Base-by-base conservation (phyloP, 2,329 filamentous ascomycete genomes). In the Diaporthe eres region DNA sequence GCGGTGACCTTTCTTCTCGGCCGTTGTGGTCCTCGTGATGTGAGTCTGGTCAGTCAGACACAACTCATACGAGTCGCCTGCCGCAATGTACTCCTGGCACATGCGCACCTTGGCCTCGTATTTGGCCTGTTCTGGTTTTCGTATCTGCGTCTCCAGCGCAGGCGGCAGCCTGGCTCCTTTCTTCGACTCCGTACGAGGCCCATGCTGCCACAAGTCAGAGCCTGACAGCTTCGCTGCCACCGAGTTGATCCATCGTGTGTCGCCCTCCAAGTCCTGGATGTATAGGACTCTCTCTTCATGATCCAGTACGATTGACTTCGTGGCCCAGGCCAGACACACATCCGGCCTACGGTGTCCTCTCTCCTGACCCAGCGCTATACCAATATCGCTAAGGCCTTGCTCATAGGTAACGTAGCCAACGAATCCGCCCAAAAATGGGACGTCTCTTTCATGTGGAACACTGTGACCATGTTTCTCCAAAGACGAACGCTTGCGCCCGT, bases 321-420 rank as follows among this genome's bases (percentile, higher is more conserved):
- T 92, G 4, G 95, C 89, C 89, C 95, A 97, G 1, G 91, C 88
- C 76, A 97, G 91, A 81, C 91, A 94, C 31, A 96, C 86, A 82
- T 97, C 95, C 0, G 94, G 92, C 15, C 90, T 86, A 51, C 83
- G 79, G 74, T 88, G 84, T 2, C 81, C 81, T 15, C 82, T 80
- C 4, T 81, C 78, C n/a, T 79, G 78, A 2, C 83, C 78, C 13
- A 84, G 72, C 1, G 78, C 28, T 31, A 93, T 85, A 68, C 86
- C 83, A 72, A 92, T 92, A 25, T 88, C 91, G 78, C 88, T 86
- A 1, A 97, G 85, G 0, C 95, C 94, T 81, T 95, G 91, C 82
- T 98, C 95, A 77, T 98, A 98, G 0, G 94, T 95, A 70, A 95
- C 89, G 80, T 93, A 97, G 0, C 95, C 95, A 85, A 98, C 91